Evolutionary conservation across 2,329 filamentous ascomycete species (phyloP).

Genomic region (Diplodia intermedia): DNA sequence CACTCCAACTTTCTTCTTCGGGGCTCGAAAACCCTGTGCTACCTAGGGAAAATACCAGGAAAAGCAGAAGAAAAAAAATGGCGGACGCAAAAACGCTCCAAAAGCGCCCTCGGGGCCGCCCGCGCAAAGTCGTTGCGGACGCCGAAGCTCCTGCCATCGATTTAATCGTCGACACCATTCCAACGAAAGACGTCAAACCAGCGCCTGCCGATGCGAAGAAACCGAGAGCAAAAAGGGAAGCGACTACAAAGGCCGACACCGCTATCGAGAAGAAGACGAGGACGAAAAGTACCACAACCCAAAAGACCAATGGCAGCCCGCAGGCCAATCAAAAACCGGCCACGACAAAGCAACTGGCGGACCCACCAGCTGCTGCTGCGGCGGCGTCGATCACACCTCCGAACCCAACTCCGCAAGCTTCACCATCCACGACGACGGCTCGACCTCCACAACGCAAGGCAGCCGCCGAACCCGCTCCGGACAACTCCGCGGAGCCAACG

Average conservation of each 20-base stretch:
- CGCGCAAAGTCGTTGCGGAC: conserved; percentile 12
- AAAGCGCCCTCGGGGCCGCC: conserved; percentile 17
- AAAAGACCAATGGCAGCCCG: not conserved
- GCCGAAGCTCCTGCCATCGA: not conserved
- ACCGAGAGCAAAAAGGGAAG: not conserved
- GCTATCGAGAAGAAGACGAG: not conserved
- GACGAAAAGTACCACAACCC: not conserved
- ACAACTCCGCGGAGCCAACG: not conserved
- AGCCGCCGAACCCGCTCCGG: not conserved
- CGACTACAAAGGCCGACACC: too few species aligned
- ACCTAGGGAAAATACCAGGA: too few species aligned
- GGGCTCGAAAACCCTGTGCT: too few species aligned
- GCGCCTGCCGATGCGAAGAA: not conserved
- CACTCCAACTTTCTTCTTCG: not conserved
- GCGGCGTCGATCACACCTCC: conserved; percentile 6
- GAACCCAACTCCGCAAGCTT: conserved; percentile 11
- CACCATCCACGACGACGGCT: not conserved
- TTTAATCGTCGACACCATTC: too few species aligned
- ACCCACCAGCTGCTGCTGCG: conserved; percentile 1
- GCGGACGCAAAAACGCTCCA: not conserved
- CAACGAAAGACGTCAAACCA: not conserved
- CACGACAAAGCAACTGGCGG: not conserved
- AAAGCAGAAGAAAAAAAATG: not conserved
- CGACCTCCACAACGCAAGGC: not conserved
- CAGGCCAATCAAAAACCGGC: not conserved